Conservation (phyloP, 2,329 filamentous ascomycete species). For the Pseudopyricularia cyperi region DNA sequence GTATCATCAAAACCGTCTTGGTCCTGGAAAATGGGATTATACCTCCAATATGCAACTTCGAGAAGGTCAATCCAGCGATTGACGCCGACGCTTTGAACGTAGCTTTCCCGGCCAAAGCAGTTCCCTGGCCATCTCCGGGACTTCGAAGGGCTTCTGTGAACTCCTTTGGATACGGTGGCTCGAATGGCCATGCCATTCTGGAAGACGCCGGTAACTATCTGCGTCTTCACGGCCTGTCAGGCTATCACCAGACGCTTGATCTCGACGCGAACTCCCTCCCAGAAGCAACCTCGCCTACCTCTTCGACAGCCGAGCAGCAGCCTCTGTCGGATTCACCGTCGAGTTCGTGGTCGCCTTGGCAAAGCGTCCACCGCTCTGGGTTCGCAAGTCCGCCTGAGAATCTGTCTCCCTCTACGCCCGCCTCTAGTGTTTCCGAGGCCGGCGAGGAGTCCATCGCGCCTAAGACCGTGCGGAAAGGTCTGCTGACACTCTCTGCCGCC, state of each 20-base stretch:
- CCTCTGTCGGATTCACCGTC: too few species aligned
- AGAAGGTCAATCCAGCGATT: conserved; percentile 33
- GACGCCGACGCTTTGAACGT: conserved; percentile 27
- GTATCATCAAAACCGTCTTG: conserved; percentile 14
- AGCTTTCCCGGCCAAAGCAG: conserved; percentile 34
- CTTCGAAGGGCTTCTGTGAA: conserved; percentile 18
- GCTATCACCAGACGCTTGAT: too few species aligned
- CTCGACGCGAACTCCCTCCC: too few species aligned
- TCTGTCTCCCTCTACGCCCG: too few species aligned
- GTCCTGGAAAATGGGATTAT: conserved; percentile 27
- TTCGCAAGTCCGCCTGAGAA: too few species aligned
- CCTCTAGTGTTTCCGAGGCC: too few species aligned
- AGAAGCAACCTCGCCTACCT: too few species aligned
- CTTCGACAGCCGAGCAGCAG: too few species aligned
- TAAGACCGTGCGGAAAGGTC: conserved; percentile 16
- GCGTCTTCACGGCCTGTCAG: too few species aligned
- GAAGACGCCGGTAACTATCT: conserved; percentile 14
- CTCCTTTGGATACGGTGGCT: conserved; percentile 32
- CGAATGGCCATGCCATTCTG: conserved; percentile 30
- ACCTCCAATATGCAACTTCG: conserved; percentile 35
- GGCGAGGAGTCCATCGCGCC: conserved; percentile 16
- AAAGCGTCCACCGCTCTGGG: too few species aligned
- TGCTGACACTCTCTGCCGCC: conserved; percentile 30
- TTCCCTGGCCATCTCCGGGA: conserved; percentile 28
- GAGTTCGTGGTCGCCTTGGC: too few species aligned